These are phyloP conservation scores for Leucocoprinus leucothites DNA, from an alignment of 768 basidiomycete genomes.

Conservation along the genomic window DNA sequence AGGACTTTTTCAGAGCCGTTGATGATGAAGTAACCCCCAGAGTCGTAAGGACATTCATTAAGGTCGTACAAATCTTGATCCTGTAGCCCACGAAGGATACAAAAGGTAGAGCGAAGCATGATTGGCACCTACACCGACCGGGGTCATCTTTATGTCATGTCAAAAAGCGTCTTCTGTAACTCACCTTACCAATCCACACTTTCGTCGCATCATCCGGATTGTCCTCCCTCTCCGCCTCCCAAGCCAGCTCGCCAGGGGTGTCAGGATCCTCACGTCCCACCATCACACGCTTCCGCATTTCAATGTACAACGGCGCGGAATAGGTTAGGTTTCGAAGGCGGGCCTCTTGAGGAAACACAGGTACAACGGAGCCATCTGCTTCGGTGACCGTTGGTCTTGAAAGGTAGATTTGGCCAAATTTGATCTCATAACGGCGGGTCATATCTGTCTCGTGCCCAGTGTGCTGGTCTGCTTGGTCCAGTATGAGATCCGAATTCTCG, in stretches of 20 bases:
- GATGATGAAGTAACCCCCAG: slow-evolving; percentile 99
- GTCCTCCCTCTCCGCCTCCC: slow-evolving; percentile 73
- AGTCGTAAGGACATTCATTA: slow-evolving; percentile 98
- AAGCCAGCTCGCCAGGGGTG: slow-evolving; percentile 77
- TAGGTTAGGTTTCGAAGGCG: slow-evolving; percentile 94
- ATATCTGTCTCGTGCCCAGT: slow-evolving; percentile 78
- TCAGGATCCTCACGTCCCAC: slow-evolving; percentile 79
- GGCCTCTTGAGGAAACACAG: slow-evolving; percentile 96
- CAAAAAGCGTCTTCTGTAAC: slow-evolving; percentile 19
- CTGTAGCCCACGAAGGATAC: slow-evolving; percentile 77
- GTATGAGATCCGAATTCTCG: slow-evolving; percentile 90
- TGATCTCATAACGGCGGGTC: slow-evolving; percentile 94
- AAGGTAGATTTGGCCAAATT: slow-evolving; percentile 96
- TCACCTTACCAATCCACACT: slow-evolving; percentile 93
- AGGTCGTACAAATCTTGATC: slow-evolving; percentile 85
- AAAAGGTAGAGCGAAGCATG: slow-evolving; percentile 96
- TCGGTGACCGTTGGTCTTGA: slow-evolving; percentile 94
- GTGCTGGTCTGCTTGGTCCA: slow-evolving; percentile 96
- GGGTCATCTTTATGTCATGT: slow-evolving; percentile 9
- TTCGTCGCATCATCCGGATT: slow-evolving; percentile 66
- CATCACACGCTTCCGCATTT: slow-evolving; percentile 86
- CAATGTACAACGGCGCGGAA: slow-evolving; percentile 92
- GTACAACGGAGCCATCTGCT: slow-evolving; percentile 89
- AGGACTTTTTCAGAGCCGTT: slow-evolving; percentile 99
- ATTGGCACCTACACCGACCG: slow-evolving; percentile 77